Evolutionary conservation across 805 yeast species (phyloP).

Genomic region (Wickerhamiella allomyrinae): DNA sequence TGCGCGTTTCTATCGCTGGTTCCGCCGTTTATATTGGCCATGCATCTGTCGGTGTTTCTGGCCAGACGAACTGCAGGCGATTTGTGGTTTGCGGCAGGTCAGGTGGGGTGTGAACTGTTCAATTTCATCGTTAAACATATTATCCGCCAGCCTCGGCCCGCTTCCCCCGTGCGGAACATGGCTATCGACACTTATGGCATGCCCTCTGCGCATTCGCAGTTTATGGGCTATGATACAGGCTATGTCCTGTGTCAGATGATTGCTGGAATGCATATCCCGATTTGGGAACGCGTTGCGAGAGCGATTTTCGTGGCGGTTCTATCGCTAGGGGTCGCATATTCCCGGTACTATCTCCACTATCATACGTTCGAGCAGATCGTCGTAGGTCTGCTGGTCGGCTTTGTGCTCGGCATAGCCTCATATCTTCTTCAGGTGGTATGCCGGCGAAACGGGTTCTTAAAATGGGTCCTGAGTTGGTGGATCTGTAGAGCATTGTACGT

Average conservation of each 20-base stretch:
- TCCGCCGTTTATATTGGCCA: constrained; percentile 66
- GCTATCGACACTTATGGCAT: constrained; percentile 63
- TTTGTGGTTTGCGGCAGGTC: constrained; percentile 72
- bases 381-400: constrained; percentile 58
- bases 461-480: constrained; percentile 48
- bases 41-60: constrained; percentile 73
- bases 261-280: constrained; percentile 5
- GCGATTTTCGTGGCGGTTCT: constrained; percentile 14
- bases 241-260: constrained; percentile 24
- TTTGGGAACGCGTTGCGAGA: constrained; percentile 16
- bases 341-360: constrained; percentile 66
- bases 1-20: constrained; percentile 63
- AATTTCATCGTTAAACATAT: constrained; percentile 54
- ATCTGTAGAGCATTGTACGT: constrained; percentile 31
- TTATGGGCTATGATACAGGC: constrained; percentile 65
- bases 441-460: constrained; percentile 54
- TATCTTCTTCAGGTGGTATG: constrained; percentile 37
- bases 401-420: constrained; percentile 42
- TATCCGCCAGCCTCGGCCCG: constrained; percentile 64
- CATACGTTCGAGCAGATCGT: constrained; percentile 62
- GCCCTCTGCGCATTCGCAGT: constrained; percentile 97
- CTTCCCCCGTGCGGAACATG: constrained; percentile 17
- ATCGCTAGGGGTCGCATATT: constrained; percentile 38
- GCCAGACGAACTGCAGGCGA: constrained; percentile 76
- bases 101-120: constrained; percentile 56